A percentile compares a stretch with the other conserved stretches of the same genome.
phyloP scores from a whole-genome alignment of 2,329 filamentous ascomycete genomes.

The Cryoendolithus antarcticus region DNA sequence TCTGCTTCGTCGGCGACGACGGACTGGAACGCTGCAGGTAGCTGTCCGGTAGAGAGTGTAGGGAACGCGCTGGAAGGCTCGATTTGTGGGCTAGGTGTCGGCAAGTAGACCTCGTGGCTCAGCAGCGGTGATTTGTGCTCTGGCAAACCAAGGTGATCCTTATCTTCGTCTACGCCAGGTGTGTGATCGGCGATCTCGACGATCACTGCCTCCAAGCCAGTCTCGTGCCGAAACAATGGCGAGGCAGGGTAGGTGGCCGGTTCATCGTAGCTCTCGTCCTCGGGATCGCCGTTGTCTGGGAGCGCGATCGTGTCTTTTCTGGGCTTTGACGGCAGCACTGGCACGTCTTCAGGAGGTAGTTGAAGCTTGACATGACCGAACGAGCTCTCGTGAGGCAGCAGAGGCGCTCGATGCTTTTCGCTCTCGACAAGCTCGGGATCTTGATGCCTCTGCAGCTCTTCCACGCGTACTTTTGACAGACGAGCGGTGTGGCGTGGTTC shows the following conservation, averaged over 20 bases:
- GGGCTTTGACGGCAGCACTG: slow-evolving; percentile 1
- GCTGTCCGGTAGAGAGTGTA: too few species aligned
- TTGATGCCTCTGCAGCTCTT: too few species aligned
- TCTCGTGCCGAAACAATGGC: slow-evolving; percentile 2
- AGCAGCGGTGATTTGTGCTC: slow-evolving; percentile 17
- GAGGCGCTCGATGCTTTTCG: slow-evolving; percentile 12
- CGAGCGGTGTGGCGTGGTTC: too few species aligned
- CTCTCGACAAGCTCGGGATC: too few species aligned
- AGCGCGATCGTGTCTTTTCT: slow-evolving; percentile 12
- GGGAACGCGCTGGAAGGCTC: background rate
- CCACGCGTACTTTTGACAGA: too few species aligned
- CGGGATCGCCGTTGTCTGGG: background rate
- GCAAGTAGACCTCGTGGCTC: slow-evolving; percentile 18
- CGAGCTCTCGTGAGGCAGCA: slow-evolving; percentile 21
- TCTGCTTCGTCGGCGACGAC: slow-evolving; percentile 8
- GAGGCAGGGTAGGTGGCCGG: background rate
- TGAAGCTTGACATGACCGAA: background rate
- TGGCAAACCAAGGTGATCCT: slow-evolving; percentile 12
- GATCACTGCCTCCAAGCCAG: too few species aligned
- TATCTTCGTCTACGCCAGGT: slow-evolving; percentile 5
- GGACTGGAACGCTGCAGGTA: too few species aligned
- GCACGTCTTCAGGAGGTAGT: slow-evolving; percentile 1
- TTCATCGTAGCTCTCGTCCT: slow-evolving; percentile 2
- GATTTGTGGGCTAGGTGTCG: background rate
- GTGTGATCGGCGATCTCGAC: background rate